phyloP scores from a whole-genome alignment of 2,329 filamentous ascomycete species.

The Pseudogymnoascus sp. region DNA sequence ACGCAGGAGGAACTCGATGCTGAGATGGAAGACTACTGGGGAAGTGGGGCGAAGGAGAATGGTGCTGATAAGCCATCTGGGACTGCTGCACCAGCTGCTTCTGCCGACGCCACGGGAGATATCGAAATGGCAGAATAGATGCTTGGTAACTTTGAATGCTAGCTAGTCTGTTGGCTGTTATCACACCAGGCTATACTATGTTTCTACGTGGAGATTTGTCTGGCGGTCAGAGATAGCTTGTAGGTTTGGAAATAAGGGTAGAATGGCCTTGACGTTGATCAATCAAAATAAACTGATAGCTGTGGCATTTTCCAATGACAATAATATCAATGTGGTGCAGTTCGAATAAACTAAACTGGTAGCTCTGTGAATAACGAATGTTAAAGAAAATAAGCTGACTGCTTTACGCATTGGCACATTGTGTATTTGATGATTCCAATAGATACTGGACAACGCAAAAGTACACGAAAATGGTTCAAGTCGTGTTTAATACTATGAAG shows the following conservation, averaged over 20 bases:
- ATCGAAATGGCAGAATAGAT: conserved; percentile 47
- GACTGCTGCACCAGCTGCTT: conserved; percentile 28
- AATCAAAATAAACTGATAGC: background rate
- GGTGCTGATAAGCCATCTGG: conserved; percentile 16
- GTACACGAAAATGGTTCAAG: background rate
- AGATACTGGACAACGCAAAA: background rate
- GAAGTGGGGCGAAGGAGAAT: conserved; percentile 32
- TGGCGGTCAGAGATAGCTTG: background rate
- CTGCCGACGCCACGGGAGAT: conserved; percentile 39
- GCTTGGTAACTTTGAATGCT: background rate
- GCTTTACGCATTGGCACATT: background rate
- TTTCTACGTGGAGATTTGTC: background rate
- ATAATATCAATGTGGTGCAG: background rate
- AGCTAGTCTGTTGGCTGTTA: background rate
- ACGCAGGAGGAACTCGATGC: conserved; percentile 87
- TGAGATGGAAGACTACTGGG: conserved; percentile 96
- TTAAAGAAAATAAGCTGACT: background rate
- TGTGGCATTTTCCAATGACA: background rate
- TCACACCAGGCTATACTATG: background rate
- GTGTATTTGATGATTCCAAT: background rate
- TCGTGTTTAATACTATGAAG: background rate
- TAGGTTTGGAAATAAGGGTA: background rate
- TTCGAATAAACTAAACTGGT: background rate
- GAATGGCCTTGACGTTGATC: background rate
- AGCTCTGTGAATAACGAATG: background rate